Percentiles rank a stretch among this genome's conserved stretches.
Conservation (phyloP, 2,329 filamentous ascomycete genomes). For the Aspergillus quadricinctus region DNA sequence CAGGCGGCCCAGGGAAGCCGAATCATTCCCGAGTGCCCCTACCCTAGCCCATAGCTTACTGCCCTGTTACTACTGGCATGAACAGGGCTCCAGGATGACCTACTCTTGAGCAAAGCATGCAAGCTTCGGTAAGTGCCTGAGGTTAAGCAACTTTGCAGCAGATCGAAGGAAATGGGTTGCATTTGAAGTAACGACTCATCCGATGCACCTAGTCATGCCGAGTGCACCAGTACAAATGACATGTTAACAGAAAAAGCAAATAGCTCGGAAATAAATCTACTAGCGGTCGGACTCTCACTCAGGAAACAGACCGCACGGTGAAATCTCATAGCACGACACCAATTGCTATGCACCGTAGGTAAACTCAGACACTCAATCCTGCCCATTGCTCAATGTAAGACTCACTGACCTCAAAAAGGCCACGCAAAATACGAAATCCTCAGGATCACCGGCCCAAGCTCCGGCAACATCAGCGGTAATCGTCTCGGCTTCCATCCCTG, state of each 20-base stretch:
- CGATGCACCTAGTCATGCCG: not conserved
- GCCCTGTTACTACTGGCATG: not conserved
- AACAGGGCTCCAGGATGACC: not conserved
- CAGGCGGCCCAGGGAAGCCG: not conserved
- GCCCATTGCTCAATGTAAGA: not conserved
- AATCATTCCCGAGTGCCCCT: not conserved
- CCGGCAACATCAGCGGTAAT: constrained; percentile 6
- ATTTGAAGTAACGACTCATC: too few species aligned
- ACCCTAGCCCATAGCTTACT: not conserved
- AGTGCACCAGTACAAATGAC: not conserved
- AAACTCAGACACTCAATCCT: not conserved
- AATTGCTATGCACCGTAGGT: not conserved
- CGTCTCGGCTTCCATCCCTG: constrained; percentile 13
- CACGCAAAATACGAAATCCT: constrained; percentile 10
- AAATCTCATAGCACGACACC: not conserved
- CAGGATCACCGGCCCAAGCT: constrained; percentile 4
- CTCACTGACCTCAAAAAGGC: constrained; percentile 5
- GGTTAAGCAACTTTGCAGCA: too few species aligned
- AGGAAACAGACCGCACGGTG: too few species aligned
- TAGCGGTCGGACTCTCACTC: not conserved
- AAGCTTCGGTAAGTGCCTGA: too few species aligned
- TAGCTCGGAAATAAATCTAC: not conserved
- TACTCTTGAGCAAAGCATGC: not conserved
- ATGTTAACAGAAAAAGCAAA: not conserved
- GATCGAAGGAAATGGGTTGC: too few species aligned